Percentiles rank a stretch among this genome's conserved stretches.
phyloP scores from a whole-genome alignment of 305 asterid genomes.

The Solanum hybrid region DNA sequence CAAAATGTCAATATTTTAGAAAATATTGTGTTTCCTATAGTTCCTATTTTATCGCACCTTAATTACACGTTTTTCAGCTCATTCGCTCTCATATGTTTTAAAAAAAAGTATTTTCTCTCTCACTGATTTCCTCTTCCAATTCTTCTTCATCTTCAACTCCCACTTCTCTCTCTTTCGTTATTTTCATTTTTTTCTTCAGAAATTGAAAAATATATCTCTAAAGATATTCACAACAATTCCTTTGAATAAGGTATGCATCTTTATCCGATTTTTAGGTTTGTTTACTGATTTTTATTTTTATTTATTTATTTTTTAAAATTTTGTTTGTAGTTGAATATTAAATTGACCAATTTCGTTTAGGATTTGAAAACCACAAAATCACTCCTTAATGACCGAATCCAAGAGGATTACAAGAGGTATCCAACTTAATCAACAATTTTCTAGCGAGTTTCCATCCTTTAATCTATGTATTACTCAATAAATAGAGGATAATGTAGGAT shows the following conservation, averaged over 20 bases:
- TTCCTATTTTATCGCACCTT: neutral
- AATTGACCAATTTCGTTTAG: neutral
- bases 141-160: neutral
- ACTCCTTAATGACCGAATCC: neutral
- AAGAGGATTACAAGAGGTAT: neutral
- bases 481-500: neutral
- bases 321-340: neutral
- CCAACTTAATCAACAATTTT: neutral
- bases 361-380: neutral
- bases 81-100: neutral
- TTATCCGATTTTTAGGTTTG: neutral
- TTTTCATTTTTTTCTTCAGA: neutral
- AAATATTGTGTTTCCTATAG: neutral
- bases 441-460: neutral
- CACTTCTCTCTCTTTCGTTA: neutral
- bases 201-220: neutral
- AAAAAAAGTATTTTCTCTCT: neutral
- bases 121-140: neutral
- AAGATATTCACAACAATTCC: neutral
- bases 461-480: neutral
- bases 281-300: neutral
- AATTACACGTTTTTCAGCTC: neutral
- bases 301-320: no score
- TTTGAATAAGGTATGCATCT: neutral
- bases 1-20: neutral